Evolutionary conservation across 495 filamentous ascomycete species (phyloP), one percentile per base, ranked within the genome.

Genomic region (Penicillium taxi): DNA sequence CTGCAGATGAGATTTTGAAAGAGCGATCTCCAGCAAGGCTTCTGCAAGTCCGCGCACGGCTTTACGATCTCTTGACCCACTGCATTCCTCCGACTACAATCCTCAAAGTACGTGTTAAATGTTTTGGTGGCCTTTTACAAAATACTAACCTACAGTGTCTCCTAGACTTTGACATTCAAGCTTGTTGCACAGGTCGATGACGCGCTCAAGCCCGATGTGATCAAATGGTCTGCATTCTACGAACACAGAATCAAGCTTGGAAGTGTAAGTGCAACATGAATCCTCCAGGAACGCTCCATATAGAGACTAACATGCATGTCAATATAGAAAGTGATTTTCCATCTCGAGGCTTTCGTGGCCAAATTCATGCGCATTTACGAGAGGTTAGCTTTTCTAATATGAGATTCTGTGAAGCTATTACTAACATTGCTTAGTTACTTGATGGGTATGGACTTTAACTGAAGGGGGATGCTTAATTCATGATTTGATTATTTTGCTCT

Each of bases 281-380:
- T 3, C 16, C 9, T 0, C 15, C 5, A 15, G 9, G 16, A 21
- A 9, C 19, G 1, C 14, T 19, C 34, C 22, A 45, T 23, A 2
- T 22, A 12, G 4, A 21, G 35, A 11, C 57, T 63, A 32, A 63
- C 26, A 18, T 31, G 9, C 2, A 6, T 32, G 6, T 16, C 26
- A 8, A n/a, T 51, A 44, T 33, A 80, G 70, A 98, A 98, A 75
- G 81, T 89, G 16, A 96, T 98, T 30, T 98, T 98, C 59, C 91
- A 98, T 48, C 73, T 98, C 0, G 91, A 98, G 66, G 91, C 91
- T 15, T 98, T 96, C 63, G 90, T 98, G 22, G 90, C 93, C 19
- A 95, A 94, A 66, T 90, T 94, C 56, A 96, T 98, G 87, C 75
- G 90, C 46, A 80, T 98, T 35, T 75, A 90, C 36, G 91, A 98